These are phyloP conservation scores for Steccherinum ochraceum DNA, from an alignment of 768 basidiomycete species.

Conservation along the genomic window DNA sequence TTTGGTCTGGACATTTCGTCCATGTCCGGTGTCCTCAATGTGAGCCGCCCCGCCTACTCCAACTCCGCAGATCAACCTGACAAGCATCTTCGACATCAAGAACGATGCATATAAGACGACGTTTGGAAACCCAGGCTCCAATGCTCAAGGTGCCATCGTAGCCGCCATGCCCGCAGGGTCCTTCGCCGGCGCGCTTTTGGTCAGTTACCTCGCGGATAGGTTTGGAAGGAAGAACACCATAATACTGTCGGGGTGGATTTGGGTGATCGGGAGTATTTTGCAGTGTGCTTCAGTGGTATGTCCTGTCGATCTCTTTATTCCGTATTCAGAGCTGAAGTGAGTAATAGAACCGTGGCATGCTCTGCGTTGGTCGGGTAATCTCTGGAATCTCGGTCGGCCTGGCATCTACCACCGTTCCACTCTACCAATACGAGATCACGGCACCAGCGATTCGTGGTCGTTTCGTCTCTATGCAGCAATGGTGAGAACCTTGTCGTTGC, in stretches of 20 bases:
- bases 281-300: constrained; percentile 53
- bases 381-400: constrained; percentile 65
- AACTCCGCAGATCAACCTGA: not conserved
- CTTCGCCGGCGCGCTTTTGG: constrained; percentile 58
- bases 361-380: constrained; percentile 49
- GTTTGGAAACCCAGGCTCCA: constrained; percentile 36
- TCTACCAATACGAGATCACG: constrained; percentile 72
- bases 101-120: constrained; percentile 28
- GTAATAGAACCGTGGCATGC: constrained; percentile 62
- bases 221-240: constrained; percentile 63
- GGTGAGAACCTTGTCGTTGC: constrained; percentile 21
- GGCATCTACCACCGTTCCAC: constrained; percentile 59
- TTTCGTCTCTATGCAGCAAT: constrained; percentile 73
- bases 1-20: constrained; percentile 81
- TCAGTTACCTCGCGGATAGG: constrained; percentile 56
- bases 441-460: constrained; percentile 67
- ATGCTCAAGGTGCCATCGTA: constrained; percentile 64
- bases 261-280: constrained; percentile 66
- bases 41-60: constrained; percentile 16
- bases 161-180: constrained; percentile 80
- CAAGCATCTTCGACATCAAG: constrained; percentile 13
- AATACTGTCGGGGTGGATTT: constrained; percentile 60
- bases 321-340: too few species aligned
- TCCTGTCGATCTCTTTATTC: too few species aligned
- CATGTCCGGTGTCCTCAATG: constrained; percentile 70